Base-by-base conservation (phyloP, 768 basidiomycete species). In the Polyporus arcularius region DNA sequence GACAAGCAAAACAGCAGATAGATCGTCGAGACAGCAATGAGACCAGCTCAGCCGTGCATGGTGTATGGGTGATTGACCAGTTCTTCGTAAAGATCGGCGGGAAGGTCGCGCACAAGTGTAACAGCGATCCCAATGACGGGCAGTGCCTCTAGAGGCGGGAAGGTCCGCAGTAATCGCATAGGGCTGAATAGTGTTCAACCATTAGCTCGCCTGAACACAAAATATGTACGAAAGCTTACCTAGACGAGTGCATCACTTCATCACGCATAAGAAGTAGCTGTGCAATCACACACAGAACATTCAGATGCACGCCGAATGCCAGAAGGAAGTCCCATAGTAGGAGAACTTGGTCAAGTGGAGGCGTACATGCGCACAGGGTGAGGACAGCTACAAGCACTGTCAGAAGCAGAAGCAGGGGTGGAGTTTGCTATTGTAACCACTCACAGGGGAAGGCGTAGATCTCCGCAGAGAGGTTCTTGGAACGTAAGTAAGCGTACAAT, bases 271-370 rank as follows among this genome's bases (percentile, higher is more conserved):
- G 82, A 4, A 96, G 72, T 4, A 99, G 76, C 69, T 98, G 97
- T 7, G 97, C 96, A 61, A 98, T 98, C 3, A 98, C 95, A 70
- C 96, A 98, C 15, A 99, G 80, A 11, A 99, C 89, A 69, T 99
- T 99, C 18, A 99, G 80, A 70, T 98, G 97, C 26, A 96, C 92
- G 14, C 97, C 97, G 69, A 96, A 98, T 4, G 96, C 94, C 30
- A 99, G 81, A 9, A 99, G 82, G 71, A 98, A 99, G 73, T 99
- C 97, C 96, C 97, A 99, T 55, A 99, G 77, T 65, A 88, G 88
- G 31, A 99, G 80, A 28, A 98, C 96, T 76, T 98, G 92, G 70
- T 95, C 91, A 10, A 99, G 79, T 0, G 97, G 97, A 4, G 96
- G 96, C 11, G 96, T 99, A 70, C 96, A 96, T 6, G 96, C 97